Conservation (phyloP, 768 basidiomycete species). For the Leucocoprinus sp. region DNA sequence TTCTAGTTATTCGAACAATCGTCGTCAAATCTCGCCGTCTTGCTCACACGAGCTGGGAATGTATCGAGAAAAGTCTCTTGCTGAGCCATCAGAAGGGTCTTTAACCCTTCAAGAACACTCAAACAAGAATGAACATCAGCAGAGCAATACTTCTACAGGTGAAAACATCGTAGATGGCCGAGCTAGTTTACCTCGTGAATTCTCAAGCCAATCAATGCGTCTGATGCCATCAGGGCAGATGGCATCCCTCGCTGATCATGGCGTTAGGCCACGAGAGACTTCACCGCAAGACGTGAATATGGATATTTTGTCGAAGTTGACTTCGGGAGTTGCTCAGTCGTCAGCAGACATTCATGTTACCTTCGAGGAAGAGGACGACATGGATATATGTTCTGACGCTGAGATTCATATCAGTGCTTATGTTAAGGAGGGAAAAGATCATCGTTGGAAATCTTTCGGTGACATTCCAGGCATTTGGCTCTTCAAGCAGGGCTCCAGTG, state of each 20-base stretch:
- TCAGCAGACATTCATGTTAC: neutral
- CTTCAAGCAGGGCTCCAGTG: slow-evolving; percentile 22
- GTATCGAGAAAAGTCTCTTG: neutral
- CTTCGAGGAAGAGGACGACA: neutral
- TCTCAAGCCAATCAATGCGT: neutral
- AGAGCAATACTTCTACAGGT: neutral
- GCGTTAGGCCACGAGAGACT: neutral
- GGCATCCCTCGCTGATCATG: neutral
- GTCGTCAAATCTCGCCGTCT: neutral
- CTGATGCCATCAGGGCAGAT: neutral
- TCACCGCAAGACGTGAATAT: neutral
- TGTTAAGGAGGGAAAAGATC: neutral
- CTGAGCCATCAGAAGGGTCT: neutral
- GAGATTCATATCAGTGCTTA: neutral
- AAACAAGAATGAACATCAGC: neutral
- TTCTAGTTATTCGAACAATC: neutral
- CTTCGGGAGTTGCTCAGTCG: neutral
- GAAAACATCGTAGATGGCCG: neutral
- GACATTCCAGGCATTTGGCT: slow-evolving; percentile 36
- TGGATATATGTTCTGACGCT: neutral
- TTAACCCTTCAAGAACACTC: neutral
- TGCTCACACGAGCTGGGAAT: neutral
- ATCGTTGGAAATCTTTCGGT: slow-evolving; percentile 19
- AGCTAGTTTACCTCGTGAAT: neutral
- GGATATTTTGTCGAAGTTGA: neutral